Base-by-base conservation (phyloP, 2,329 filamentous ascomycete genomes). In the Plenodomus biglobosus region DNA sequence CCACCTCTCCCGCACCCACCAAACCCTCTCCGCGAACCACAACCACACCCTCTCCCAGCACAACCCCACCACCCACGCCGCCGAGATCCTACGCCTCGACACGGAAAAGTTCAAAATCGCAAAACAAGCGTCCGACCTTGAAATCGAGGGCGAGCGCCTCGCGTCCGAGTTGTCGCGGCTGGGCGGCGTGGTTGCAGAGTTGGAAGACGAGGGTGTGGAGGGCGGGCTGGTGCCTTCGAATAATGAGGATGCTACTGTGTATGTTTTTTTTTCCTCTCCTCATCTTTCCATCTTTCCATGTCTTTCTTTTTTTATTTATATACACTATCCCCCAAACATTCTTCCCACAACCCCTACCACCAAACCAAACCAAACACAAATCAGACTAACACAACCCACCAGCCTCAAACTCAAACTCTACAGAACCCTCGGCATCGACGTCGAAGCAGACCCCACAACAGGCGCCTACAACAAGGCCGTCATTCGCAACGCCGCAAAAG, bases 91-190 rank as follows among this genome's bases (percentile, higher is more conserved):
- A 17, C 83, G 87, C 35, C 85, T 96, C 52, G 92, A 97, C 73
- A 95, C 90, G 1, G 85, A 92, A 61, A 96, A 96, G 69, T 97
- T 97, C 75, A 86, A 91, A 60, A 86, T 90, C 48, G 92, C 92
- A n/a, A 97, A 97, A 73, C 85, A 88, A 15, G 90, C 89, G 0
- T 87, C 84, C 1, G 92, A 97, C 69, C 78, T 94, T 6, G 92
- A 96, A 76, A 91, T 92, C 66, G 94, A 99, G 75, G 88, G 88
- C n/a, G 92, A 97, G 77, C 81, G 92, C n/a, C 77, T 97, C 38
- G 85, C 88, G 47, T 83, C 84, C 5, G 89, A 95, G 71, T 76
- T 90, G 5, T 87, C 85, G 13, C 84, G 92, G 63, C 76, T 96
- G 48, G 84, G 85, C 52, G 85, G 85, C 37, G 81, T 87, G 8